Base-by-base conservation (phyloP, 1,139 yeast species). In the Scheffersomyces lignicola region DNA sequence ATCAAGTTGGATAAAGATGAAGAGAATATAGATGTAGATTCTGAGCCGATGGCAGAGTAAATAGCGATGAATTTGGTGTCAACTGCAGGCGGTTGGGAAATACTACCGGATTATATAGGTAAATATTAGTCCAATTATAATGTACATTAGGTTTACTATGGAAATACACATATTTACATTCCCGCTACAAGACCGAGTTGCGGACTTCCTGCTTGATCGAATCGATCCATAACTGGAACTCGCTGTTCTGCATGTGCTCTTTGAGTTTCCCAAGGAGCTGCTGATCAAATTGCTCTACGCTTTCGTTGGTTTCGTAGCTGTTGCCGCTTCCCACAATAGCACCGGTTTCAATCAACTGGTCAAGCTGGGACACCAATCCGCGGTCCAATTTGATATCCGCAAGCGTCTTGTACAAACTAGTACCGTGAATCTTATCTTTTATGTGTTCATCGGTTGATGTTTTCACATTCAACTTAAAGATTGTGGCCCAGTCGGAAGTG, bases 401-500 rank as follows among this genome's bases (percentile, higher is more conserved):
- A 22, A 80, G 49, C 0, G 83, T 75, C 35, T 61, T 60, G 50
- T 58, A 80, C n/a, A 80, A 54, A 0, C 66, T 52, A 0, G 83
- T 71, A 24, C 65, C 61, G 32, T 61, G 68, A 12, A 72, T 49
- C 32, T 58, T 58, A 14, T 60, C 59, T 45, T 67, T 67, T 28
- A 69, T 59, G 41, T 53, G 61, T 33, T 69, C 70, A 41, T 77
- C 80, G 4, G 74, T 68, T 39, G 74, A 77, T 3, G 75, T 60
- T 36, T 67, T 60, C 35, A 62, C 62, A 20, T 61, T 58, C 8
- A 71, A 65, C 20, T 64, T 57, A n/a, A 63, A 56, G 15, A 78
- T 52, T 10, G 54, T 50, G 5, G 52, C 41, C 86, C 88, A 81
- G 45, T 79, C 76, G 44, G 80, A 83, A 1, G 75, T 68, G n/a